phyloP scores from a whole-genome alignment of 2,329 filamentous ascomycete species.

The Penicillium olsonii region DNA sequence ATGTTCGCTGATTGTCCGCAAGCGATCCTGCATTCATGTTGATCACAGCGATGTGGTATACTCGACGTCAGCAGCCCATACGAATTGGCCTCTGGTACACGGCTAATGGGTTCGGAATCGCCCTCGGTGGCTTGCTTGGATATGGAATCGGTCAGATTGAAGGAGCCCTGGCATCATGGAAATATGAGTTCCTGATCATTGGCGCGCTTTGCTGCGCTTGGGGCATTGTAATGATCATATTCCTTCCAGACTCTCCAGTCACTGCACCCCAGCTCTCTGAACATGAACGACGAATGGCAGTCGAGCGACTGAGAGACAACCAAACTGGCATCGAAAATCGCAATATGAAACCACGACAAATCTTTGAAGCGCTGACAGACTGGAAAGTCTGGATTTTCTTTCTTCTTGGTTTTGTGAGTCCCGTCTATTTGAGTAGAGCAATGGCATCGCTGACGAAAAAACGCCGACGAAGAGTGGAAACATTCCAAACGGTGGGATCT shows the following conservation, averaged over 20 bases:
- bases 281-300: conserved; percentile 33
- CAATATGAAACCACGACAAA: conserved; percentile 12
- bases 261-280: conserved; percentile 35
- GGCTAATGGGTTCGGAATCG: conserved; percentile 45
- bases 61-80: conserved; percentile 24
- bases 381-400: conserved; percentile 14
- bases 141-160: conserved; percentile 47
- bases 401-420: background rate
- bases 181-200: conserved; percentile 32
- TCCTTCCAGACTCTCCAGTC: conserved; percentile 39
- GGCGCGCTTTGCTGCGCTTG: conserved; percentile 33
- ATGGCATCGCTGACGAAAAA: no score
- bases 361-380: conserved; percentile 13
- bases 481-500: conserved; percentile 35
- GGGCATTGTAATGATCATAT: conserved; percentile 28
- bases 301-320: conserved; percentile 25
- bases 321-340: conserved; percentile 22
- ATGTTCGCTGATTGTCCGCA: conserved; percentile 18
- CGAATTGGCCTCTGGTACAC: conserved; percentile 32
- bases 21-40: conserved; percentile 60
- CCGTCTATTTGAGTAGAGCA: no score
- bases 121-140: conserved; percentile 45
- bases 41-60: conserved; percentile 37
- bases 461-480: conserved; percentile 9
- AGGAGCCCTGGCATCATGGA: conserved; percentile 23